A percentile compares a stretch with the other conserved stretches of the same genome.
These are phyloP conservation scores for Guadua angustifolia DNA, from an alignment of 176 grass and related monocot genomes.

Conservation along the genomic window DNA sequence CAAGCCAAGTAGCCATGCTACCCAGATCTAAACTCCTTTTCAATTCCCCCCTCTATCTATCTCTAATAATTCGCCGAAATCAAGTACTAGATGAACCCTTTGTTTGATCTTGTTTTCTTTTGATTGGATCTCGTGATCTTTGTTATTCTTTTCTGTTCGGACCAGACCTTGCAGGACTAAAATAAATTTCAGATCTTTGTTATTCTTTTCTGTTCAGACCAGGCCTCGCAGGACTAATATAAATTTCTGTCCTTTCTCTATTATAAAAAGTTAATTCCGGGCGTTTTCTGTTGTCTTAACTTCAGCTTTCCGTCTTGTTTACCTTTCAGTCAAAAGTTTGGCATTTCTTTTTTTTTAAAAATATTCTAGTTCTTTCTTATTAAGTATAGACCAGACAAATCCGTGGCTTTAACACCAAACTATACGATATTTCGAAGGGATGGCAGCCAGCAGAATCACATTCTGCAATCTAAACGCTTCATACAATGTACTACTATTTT, in stretches of 20 bases:
- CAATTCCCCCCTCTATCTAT: not conserved
- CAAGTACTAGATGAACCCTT: slow-evolving; percentile 20
- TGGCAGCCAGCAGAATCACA: not conserved
- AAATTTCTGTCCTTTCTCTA: not conserved
- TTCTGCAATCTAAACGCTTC: not conserved
- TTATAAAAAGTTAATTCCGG: slow-evolving; percentile 12
- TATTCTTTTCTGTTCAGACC: no score
- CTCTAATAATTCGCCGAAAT: slow-evolving; percentile 38
- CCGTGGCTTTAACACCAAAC: not conserved
- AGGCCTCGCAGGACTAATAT: no score
- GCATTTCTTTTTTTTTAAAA: not conserved
- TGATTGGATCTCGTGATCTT: slow-evolving; percentile 38
- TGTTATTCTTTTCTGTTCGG: not conserved
- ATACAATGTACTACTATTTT: no score
- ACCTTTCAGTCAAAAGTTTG: not conserved
- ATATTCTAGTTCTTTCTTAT: no score
- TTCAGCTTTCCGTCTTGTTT: not conserved
- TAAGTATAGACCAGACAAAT: not conserved
- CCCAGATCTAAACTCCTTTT: slow-evolving; percentile 45
- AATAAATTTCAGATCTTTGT: not conserved
- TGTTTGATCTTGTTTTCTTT: slow-evolving; percentile 41
- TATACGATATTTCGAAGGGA: not conserved
- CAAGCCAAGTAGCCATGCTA: slow-evolving; percentile 20
- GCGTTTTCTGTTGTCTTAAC: not conserved
- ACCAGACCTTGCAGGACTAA: not conserved